phyloP scores from a whole-genome alignment of 768 basidiomycete genomes.

The Lactarius tabidus region DNA sequence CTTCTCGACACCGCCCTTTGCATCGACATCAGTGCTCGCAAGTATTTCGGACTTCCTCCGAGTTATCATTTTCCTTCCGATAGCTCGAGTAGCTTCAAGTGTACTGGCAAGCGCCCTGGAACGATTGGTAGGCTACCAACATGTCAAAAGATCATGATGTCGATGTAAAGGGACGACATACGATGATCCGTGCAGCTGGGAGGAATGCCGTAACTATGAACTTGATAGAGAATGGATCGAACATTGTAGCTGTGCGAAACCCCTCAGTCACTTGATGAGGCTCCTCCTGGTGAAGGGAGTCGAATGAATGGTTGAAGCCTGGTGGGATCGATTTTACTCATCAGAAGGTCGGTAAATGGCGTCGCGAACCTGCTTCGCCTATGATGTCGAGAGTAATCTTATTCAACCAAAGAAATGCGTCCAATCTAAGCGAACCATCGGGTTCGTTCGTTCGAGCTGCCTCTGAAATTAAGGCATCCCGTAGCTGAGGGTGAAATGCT shows the following conservation, averaged over 20 bases:
- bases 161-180: conserved; percentile 5
- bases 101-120: conserved; percentile 3
- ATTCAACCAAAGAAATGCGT: conserved; percentile 17
- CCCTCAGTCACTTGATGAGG: conserved; percentile 12
- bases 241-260: conserved; percentile 7
- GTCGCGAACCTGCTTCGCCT: conserved; percentile 13
- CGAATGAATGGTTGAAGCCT: conserved; percentile 24
- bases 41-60: conserved; percentile 36
- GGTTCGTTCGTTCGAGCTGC: not conserved
- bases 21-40: conserved; percentile 28
- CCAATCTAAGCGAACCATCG: conserved; percentile 9
- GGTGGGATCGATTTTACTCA: not conserved
- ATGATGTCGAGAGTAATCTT: conserved; percentile 21
- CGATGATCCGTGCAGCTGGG: conserved; percentile 13
- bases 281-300: conserved; percentile 2
- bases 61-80: conserved; percentile 32
- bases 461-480: conserved; percentile 7
- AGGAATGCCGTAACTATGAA: conserved; percentile 8
- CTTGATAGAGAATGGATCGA: conserved; percentile 15
- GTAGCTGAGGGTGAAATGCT: not conserved
- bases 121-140: conserved; percentile 11
- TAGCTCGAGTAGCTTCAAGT: conserved; percentile 24
- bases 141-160: not conserved
- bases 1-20: conserved; percentile 33
- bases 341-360: not conserved